phyloP scores from a whole-genome alignment of 352 stramenopile species.

The Phytophthora ramorum region DNA sequence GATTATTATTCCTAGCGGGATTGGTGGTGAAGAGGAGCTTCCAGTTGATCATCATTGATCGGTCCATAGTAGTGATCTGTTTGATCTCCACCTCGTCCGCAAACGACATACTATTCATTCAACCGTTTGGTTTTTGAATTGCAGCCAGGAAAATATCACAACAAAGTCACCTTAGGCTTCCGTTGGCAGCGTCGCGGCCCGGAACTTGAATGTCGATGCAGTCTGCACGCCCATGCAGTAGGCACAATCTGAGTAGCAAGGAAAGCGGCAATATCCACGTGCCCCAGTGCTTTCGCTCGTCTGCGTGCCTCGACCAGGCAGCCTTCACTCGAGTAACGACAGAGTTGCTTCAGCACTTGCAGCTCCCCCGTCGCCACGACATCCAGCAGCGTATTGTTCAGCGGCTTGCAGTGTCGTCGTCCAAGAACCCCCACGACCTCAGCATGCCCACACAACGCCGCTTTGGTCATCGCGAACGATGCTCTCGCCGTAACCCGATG shows the following conservation, averaged over 20 bases:
- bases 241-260: slow-evolving; percentile 31
- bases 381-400: slow-evolving; percentile 39
- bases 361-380: slow-evolving; percentile 36
- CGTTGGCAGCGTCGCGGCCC: slow-evolving; percentile 37
- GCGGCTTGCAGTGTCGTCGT: slow-evolving; percentile 25
- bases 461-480: slow-evolving; percentile 42
- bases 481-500: slow-evolving; percentile 28
- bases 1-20: too few relatives aligned
- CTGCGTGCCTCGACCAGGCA: slow-evolving; percentile 40
- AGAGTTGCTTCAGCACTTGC: slow-evolving; percentile 34
- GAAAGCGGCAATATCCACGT: slow-evolving; percentile 29
- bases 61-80: too few relatives aligned
- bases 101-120: too few relatives aligned
- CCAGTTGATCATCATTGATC: too few relatives aligned
- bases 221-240: slow-evolving; percentile 33
- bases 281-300: slow-evolving; percentile 28
- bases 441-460: slow-evolving; percentile 33
- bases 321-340: slow-evolving; percentile 39
- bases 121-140: too few relatives aligned
- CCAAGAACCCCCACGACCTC: slow-evolving; percentile 34
- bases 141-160: background rate
- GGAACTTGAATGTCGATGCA: slow-evolving; percentile 25
- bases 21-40: too few relatives aligned
- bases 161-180: slow-evolving; percentile 7
- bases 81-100: too few relatives aligned